phyloP scores from a whole-genome alignment of 257 asterid genomes.

The Nyctanthes arbortristis region DNA sequence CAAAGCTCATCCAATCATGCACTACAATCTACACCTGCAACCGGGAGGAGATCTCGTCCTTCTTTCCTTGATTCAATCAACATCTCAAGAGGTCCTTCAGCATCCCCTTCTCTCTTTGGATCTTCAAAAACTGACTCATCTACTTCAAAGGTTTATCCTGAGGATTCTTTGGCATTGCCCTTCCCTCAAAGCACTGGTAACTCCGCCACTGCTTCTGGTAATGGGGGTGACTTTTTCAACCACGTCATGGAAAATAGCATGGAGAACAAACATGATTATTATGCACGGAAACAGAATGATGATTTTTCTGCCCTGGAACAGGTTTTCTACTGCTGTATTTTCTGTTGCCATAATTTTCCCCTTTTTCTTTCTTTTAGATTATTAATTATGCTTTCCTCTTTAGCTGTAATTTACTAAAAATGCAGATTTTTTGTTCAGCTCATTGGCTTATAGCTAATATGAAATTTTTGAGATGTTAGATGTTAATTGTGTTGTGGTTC shows the following conservation, averaged over 20 bases:
- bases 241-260: constrained; percentile 34
- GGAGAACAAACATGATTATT: constrained; percentile 36
- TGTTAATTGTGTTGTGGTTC: neutral
- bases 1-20: constrained; percentile 45
- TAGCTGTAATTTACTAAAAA: neutral
- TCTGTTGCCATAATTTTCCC: constrained; percentile 14
- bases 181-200: constrained; percentile 34
- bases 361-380: neutral
- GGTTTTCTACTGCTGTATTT: constrained; percentile 49
- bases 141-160: constrained; percentile 55
- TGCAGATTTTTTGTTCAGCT: neutral
- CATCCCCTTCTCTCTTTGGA: constrained; percentile 42
- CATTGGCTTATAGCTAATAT: neutral
- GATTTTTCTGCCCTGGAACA: constrained; percentile 95
- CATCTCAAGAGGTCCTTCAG: constrained; percentile 58
- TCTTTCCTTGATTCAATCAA: constrained; percentile 90
- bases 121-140: constrained; percentile 45
- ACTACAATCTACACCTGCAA: constrained; percentile 47
- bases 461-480: neutral
- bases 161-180: constrained; percentile 60
- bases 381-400: neutral
- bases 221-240: constrained; percentile 48
- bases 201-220: constrained; percentile 42
- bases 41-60: constrained; percentile 84
- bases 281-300: constrained; percentile 74